Evolutionary conservation across 208 protist genomes (phyloP).

Genomic region (Wallacemonas sp.): DNA sequence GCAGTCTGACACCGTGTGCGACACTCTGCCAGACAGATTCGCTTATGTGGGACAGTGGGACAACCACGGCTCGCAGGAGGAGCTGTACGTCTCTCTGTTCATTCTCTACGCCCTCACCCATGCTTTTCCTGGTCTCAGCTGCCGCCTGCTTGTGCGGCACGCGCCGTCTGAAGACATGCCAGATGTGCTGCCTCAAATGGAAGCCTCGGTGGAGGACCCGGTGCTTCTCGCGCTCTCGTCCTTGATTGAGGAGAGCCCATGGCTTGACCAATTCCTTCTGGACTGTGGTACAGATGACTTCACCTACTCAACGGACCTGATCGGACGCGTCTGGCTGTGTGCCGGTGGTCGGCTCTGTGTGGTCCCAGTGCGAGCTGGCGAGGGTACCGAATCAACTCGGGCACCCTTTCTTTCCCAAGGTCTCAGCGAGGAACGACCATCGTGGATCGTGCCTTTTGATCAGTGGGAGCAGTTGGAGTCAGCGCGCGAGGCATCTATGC

Average conservation of each 20-base stretch:
- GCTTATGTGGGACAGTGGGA: constrained; percentile 1
- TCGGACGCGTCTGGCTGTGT: constrained; percentile 19
- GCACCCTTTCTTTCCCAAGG: too few species aligned
- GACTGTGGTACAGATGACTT: neutral
- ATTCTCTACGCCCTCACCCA: neutral
- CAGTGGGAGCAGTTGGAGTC: too few species aligned
- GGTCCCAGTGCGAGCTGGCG: neutral
- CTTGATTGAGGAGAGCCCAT: constrained; percentile 16
- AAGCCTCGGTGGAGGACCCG: constrained; percentile 19
- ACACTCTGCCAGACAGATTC: constrained; percentile 14
- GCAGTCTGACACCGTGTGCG: neutral
- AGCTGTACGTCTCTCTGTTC: constrained; percentile 1
- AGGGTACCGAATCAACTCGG: too few species aligned
- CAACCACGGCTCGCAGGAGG: neutral
- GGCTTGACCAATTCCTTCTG: neutral
- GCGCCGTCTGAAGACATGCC: constrained; percentile 2
- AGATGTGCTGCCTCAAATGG: neutral
- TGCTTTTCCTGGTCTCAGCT: neutral
- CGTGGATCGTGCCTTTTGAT: too few species aligned
- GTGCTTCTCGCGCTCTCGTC: constrained; percentile 35
- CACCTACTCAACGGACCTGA: constrained; percentile 8
- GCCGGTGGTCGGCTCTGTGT: neutral
- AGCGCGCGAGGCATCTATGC: neutral
- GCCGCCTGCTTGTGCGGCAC: neutral
- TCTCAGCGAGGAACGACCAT: too few species aligned